phyloP scores from a whole-genome alignment of 148 eudicot species.

The Diospyros kaki region DNA sequence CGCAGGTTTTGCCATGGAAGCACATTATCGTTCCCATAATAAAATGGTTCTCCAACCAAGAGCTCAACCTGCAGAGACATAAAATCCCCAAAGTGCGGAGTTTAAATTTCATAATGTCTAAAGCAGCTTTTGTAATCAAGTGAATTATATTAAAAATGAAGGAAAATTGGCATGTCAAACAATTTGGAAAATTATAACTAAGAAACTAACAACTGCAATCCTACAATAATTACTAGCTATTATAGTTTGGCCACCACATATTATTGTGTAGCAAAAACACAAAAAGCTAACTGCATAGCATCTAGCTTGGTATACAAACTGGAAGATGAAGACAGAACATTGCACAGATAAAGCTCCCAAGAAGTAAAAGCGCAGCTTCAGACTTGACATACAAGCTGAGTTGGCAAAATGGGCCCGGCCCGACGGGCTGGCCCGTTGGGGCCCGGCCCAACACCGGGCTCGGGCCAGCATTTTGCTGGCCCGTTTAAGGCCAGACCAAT shows the following conservation, averaged over 20 bases:
- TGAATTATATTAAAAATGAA: background rate
- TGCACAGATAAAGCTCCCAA: background rate
- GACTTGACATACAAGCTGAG: conserved; percentile 1
- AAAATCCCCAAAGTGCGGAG: background rate
- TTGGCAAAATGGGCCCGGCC: no score
- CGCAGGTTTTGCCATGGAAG: conserved; percentile 93
- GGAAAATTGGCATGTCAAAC: background rate
- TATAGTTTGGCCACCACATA: background rate
- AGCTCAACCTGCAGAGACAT: conserved; percentile 56
- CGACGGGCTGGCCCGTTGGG: no score
- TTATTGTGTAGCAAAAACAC: no score
- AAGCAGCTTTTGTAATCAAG: background rate
- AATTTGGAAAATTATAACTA: background rate
- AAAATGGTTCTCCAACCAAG: conserved; percentile 82
- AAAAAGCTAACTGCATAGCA: no score
- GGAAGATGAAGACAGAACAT: background rate
- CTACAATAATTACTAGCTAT: background rate
- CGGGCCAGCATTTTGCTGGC: no score
- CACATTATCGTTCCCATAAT: conserved; percentile 59
- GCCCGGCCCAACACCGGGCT: no score
- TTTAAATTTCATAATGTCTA: background rate
- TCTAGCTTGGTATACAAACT: no score
- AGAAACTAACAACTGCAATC: background rate
- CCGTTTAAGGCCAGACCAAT: no score
- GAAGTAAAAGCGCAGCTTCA: conserved; percentile 2